Base-by-base conservation (phyloP, 768 basidiomycete species). In the Dacryopinax spathularia region DNA sequence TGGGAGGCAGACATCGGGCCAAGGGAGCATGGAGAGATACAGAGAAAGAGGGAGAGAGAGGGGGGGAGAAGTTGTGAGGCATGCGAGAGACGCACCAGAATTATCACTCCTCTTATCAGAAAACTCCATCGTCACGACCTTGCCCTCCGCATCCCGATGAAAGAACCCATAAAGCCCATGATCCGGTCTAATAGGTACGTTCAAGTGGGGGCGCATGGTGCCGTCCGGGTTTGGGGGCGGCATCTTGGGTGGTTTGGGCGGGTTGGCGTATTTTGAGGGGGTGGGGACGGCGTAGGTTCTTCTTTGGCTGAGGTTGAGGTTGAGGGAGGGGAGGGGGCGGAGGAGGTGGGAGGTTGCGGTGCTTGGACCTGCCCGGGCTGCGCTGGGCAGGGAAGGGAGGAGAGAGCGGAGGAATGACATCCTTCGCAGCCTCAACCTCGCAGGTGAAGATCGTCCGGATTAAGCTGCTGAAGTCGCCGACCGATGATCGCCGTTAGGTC, bases 91-190 rank as follows among this genome's bases (percentile, higher is more conserved):
- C 18, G 35, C 33, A 44, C 43, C 41, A 6, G 31, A 63, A 22
- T 60, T 35, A 22, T 68, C 63, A 22, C 33, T 35, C 61, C 44
- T 31, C 60, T 67, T 65, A 61, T 66, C 61, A 3, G 22, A n/a
- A 31, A 43, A 35, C 29, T 63, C 61, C 15, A 61, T 33, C 33
- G 36, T 85, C 13, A 63, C 66, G 1, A 77, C 68, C 34, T 80
- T 73, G 34, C 74, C 75, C 56, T 72, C 77, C 22, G 78, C 74
- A 69, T 80, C 83, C 68, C 76, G 78, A 64, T 87, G 79, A 74
- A 91, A 91, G 72, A 91, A 91, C 0, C 77, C 84, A 69, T 81
- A 90, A 6, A 91, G 80, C 0, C 89, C 89, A 72, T 91, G 89
- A 65, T 85, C 80, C 22, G 84, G 79, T 64, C 80, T 75, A 25